Evolutionary conservation across 495 filamentous ascomycete species (phyloP), one percentile per base, ranked within the genome.

Genomic region (Thozetella sp.): DNA sequence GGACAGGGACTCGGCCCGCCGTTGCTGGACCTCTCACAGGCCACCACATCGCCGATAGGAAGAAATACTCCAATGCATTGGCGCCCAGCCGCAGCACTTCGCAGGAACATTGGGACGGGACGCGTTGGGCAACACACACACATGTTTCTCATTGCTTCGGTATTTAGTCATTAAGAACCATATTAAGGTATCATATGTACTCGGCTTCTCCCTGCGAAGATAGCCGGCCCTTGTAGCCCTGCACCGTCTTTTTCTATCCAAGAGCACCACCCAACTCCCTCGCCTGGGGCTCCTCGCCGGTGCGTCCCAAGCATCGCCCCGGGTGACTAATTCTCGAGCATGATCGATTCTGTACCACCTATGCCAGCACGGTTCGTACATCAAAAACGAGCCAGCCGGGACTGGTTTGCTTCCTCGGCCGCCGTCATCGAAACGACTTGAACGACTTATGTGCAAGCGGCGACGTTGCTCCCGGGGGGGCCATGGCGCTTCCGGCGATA

Each of bases 361-460:
- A 19, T 25, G 12, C 54, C 46, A 23, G 22, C 37, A 37, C 37
- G 51, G 54, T 56, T 45, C 57, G 40, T 43, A 55, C 54, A 17
- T 50, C 13, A 15, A 3, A 57, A 19, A 30, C 24, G 37, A 27
- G 45, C 45, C 13, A 19, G 56, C 13, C 10, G 20, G 22, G 48
- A 22, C 22, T 20, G 34, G 24, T 27, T 26, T 0, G 11, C 25
- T 23, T 25, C 34, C 12, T 46, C 50, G 22, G 48, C 2, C 23
- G 19, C 45, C 53, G n/a, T 76, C 71, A 85, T 48, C 81, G 76
- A 53, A 83, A 83, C 19, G 77, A 79, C 67, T 77, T 76, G 57
- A 83, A 84, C 2, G 87, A 87, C 73, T 92, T 92, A 63, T 89
- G 87, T 51, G 88, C 88, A 52, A 90, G 68, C 25, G 87, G 87